Conservation (phyloP, 1,284 basidiomycete genomes). For the Inonotus obliquus region DNA sequence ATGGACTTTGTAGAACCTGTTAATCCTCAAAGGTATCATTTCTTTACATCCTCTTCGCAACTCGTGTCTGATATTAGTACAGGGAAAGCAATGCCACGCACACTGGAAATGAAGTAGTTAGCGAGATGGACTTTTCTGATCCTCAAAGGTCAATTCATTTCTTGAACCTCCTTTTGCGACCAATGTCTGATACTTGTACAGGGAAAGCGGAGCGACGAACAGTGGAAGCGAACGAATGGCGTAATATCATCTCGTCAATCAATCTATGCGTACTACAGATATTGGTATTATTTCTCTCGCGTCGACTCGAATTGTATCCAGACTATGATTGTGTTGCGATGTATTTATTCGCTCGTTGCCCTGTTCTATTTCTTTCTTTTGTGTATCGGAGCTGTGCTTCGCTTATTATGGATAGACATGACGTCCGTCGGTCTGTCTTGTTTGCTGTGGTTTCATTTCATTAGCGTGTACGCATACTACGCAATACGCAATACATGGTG, state of each 20-base stretch:
- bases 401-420: too few species aligned
- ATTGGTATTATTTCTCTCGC: too few species aligned
- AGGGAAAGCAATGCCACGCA: neutral
- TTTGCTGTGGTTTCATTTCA: too few species aligned
- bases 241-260: neutral
- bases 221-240: neutral
- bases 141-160: neutral
- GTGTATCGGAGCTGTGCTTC: too few species aligned
- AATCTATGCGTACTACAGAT: neutral
- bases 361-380: too few species aligned
- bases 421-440: too few species aligned
- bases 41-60: neutral
- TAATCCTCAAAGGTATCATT: too few species aligned
- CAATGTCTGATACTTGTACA: too few species aligned
- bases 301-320: neutral
- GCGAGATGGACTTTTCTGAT: neutral
- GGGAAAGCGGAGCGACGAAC: neutral
- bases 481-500: too few species aligned
- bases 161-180: neutral
- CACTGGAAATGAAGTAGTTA: too few species aligned
- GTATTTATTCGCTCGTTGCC: neutral
- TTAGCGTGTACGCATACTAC: too few species aligned
- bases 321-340: neutral
- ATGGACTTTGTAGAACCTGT: conserved; percentile 3
- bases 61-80: neutral